Evolutionary conservation across 2,329 filamentous ascomycete genomes (phyloP).

Genomic region (Phialocephala sp.): DNA sequence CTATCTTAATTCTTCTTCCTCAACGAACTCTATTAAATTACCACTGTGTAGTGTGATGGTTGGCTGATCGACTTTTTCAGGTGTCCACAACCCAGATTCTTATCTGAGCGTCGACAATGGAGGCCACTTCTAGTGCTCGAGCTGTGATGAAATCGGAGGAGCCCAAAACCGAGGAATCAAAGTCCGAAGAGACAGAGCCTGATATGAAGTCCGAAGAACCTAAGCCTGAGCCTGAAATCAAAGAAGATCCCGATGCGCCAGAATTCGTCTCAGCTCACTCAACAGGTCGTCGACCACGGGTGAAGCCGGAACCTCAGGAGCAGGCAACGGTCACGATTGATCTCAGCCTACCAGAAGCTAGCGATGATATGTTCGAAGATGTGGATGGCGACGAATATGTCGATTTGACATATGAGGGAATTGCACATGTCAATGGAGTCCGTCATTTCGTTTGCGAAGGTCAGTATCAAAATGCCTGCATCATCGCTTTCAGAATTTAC

Average conservation of each 20-base stretch:
- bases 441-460: conserved; percentile 39
- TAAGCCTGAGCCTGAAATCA: neutral
- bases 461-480: conserved; percentile 12
- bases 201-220: conserved; percentile 1
- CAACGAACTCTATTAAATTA: neutral
- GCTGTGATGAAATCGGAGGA: neutral
- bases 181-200: neutral
- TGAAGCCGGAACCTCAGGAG: conserved; percentile 30
- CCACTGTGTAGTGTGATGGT: neutral
- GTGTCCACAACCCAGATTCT: neutral
- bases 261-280: conserved; percentile 12
- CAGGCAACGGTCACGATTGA: conserved; percentile 30
- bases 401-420: conserved; percentile 33
- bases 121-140: neutral
- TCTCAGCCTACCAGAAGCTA: conserved; percentile 21
- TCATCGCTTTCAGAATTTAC: conserved; percentile 14
- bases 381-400: conserved; percentile 39
- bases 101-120: conserved; percentile 1
- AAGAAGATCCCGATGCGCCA: conserved; percentile 14
- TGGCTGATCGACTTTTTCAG: neutral
- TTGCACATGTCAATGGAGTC: conserved; percentile 34
- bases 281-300: conserved; percentile 16
- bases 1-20: neutral
- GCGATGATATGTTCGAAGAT: conserved; percentile 38
- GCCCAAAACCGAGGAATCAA: neutral